Evolutionary conservation across 257 asterid genomes (phyloP).

Genomic region (Phtheirospermum japonicum): DNA sequence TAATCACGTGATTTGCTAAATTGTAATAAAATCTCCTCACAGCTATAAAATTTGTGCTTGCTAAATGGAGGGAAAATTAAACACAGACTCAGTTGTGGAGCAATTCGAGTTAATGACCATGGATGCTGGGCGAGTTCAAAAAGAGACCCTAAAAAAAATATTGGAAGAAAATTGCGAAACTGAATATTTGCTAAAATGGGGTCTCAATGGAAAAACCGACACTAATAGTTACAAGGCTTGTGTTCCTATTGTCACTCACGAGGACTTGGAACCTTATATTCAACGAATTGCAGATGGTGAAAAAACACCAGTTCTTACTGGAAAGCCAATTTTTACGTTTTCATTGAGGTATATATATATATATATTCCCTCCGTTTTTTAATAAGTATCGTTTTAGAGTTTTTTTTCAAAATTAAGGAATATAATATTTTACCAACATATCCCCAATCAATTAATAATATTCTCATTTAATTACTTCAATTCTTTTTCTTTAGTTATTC

Average conservation of each 20-base stretch:
- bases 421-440: too few relatives aligned
- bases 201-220: slow-evolving; percentile 73
- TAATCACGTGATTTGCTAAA: too few relatives aligned
- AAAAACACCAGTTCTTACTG: slow-evolving; percentile 58
- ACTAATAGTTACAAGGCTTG: slow-evolving; percentile 53
- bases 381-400: too few relatives aligned
- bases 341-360: slow-evolving; percentile 95
- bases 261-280: slow-evolving; percentile 79
- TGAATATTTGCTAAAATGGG: slow-evolving; percentile 71
- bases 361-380: too few relatives aligned
- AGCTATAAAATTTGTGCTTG: slow-evolving; percentile 2
- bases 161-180: slow-evolving; percentile 75
- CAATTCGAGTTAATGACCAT: slow-evolving; percentile 72
- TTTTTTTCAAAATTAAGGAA: too few relatives aligned
- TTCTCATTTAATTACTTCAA: too few relatives aligned
- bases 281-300: slow-evolving; percentile 73
- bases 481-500: too few relatives aligned
- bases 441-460: too few relatives aligned
- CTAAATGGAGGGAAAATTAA: slow-evolving; percentile 51
- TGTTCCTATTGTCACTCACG: slow-evolving; percentile 70
- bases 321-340: slow-evolving; percentile 74
- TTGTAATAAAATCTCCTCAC: too few relatives aligned
- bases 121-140: slow-evolving; percentile 72
- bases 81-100: slow-evolving; percentile 60
- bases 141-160: slow-evolving; percentile 65